These are phyloP conservation scores for Cyanodermella asteris DNA, from an alignment of 2,329 filamentous ascomycete genomes.

Conservation along the genomic window DNA sequence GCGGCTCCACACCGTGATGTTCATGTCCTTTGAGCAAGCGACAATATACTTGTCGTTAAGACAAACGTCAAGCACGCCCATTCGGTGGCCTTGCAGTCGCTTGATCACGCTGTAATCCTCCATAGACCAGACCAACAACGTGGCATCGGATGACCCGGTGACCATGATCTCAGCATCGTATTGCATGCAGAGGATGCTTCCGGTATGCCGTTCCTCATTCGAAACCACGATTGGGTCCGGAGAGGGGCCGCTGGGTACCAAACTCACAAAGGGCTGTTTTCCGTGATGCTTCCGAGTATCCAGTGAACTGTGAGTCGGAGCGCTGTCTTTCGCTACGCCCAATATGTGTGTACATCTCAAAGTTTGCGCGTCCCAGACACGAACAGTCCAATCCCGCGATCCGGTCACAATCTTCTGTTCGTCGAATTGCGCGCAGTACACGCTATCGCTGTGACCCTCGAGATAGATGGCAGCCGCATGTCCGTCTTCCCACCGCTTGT, in stretches of 20 bases:
- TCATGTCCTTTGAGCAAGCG: slow-evolving; percentile 89
- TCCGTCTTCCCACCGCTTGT: slow-evolving; percentile 57
- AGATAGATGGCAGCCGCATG: slow-evolving; percentile 69
- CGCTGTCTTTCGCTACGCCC: slow-evolving; percentile 46
- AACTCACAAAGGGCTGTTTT: slow-evolving; percentile 20
- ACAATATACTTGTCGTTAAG: slow-evolving; percentile 86
- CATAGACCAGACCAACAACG: slow-evolving; percentile 80
- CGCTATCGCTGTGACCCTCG: slow-evolving; percentile 82
- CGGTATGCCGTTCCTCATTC: slow-evolving; percentile 48
- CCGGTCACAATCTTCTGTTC: slow-evolving; percentile 96
- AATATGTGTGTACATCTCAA: slow-evolving; percentile 71
- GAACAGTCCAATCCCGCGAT: slow-evolving; percentile 83
- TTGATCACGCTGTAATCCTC: slow-evolving; percentile 59
- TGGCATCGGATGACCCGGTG: slow-evolving; percentile 80
- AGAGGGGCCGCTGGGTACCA: slow-evolving; percentile 26
- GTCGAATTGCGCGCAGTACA: slow-evolving; percentile 96
- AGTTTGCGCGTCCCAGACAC: slow-evolving; percentile 86
- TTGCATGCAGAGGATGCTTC: slow-evolving; percentile 83
- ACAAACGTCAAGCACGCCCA: slow-evolving; percentile 80
- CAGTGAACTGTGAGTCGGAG: slow-evolving; percentile 22
- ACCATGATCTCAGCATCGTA: slow-evolving; percentile 87
- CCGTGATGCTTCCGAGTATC: slow-evolving; percentile 14
- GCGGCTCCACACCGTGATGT: slow-evolving; percentile 87
- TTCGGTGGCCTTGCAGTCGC: slow-evolving; percentile 56
- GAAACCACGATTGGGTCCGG: slow-evolving; percentile 35